phyloP scores from a whole-genome alignment of 495 filamentous ascomycete genomes.

The Cercophora scortea region DNA sequence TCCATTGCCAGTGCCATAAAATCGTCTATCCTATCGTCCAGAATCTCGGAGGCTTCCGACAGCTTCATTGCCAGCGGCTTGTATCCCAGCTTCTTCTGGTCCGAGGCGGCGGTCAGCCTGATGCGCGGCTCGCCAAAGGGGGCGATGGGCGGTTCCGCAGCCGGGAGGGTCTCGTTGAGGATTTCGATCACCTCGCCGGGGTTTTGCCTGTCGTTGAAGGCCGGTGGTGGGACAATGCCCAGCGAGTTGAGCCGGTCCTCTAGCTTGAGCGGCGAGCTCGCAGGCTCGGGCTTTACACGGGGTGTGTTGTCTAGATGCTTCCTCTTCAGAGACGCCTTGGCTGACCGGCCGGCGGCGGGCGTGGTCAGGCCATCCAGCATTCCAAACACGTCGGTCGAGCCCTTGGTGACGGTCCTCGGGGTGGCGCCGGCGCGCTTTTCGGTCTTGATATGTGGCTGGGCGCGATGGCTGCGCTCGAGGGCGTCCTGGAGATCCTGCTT shows the following conservation, averaged over 20 bases:
- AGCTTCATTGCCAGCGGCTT: constrained; percentile 90
- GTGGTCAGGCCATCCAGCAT: constrained; percentile 81
- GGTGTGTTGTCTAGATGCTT: constrained; percentile 43
- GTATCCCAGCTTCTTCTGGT: constrained; percentile 84
- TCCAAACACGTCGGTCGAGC: constrained; percentile 64
- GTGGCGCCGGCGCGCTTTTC: constrained; percentile 60
- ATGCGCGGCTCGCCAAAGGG: constrained; percentile 70
- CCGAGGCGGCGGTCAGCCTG: constrained; percentile 71
- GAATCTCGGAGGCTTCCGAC: constrained; percentile 81
- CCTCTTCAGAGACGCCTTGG: constrained; percentile 52
- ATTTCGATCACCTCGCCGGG: constrained; percentile 76
- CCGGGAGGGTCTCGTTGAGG: constrained; percentile 66
- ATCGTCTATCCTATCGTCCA: constrained; percentile 92
- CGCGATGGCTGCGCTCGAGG: constrained; percentile 59
- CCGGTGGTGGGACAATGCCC: constrained; percentile 30
- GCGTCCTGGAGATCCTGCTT: constrained; percentile 81
- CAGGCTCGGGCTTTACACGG: constrained; percentile 33
- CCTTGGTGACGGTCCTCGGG: constrained; percentile 50
- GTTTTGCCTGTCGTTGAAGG: constrained; percentile 65
- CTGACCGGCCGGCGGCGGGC: constrained; percentile 42
- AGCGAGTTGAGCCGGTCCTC: constrained; percentile 33
- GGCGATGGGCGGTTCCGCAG: constrained; percentile 61
- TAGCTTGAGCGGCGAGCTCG: constrained; percentile 38
- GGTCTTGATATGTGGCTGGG: constrained; percentile 41
- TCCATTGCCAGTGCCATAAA: constrained; percentile 65